Conservation (phyloP, 2,329 filamentous ascomycete genomes). For the Cytospora chrysosperma region DNA sequence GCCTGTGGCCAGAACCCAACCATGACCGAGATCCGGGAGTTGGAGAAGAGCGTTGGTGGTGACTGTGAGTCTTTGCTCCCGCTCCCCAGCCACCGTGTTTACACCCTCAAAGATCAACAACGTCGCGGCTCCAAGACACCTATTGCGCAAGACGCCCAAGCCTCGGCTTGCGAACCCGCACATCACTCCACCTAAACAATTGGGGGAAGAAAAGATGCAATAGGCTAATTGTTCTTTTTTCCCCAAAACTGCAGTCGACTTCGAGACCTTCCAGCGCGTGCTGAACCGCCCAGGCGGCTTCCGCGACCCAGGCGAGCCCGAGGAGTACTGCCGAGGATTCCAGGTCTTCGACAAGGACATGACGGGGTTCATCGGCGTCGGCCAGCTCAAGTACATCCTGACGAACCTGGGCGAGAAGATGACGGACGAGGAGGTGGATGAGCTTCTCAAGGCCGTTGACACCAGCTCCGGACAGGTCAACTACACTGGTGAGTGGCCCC, state of each 20-base stretch:
- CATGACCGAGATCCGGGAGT: slow-evolving; percentile 83
- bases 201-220: neutral
- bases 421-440: slow-evolving; percentile 97
- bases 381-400: slow-evolving; percentile 95
- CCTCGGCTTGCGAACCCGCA: neutral
- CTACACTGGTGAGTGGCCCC: slow-evolving; percentile 76
- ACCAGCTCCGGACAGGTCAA: slow-evolving; percentile 96
- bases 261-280: slow-evolving; percentile 93
- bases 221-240: slow-evolving; percentile 17
- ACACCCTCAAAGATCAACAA: too few species aligned
- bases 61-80: slow-evolving; percentile 71
- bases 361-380: slow-evolving; percentile 96
- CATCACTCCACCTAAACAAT: neutral
- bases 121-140: neutral
- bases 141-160: neutral
- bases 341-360: slow-evolving; percentile 99
- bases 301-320: slow-evolving; percentile 95
- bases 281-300: slow-evolving; percentile 97
- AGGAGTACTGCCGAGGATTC: slow-evolving; percentile 98
- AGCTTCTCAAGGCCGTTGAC: slow-evolving; percentile 97
- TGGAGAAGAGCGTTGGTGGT: slow-evolving; percentile 84
- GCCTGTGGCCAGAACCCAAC: slow-evolving; percentile 98
- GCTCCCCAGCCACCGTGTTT: slow-evolving; percentile 7
- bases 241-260: slow-evolving; percentile 70
- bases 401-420: slow-evolving; percentile 99